Conservation (phyloP, 164 flowering plant species). For the Euptelea pleiosperma region DNA sequence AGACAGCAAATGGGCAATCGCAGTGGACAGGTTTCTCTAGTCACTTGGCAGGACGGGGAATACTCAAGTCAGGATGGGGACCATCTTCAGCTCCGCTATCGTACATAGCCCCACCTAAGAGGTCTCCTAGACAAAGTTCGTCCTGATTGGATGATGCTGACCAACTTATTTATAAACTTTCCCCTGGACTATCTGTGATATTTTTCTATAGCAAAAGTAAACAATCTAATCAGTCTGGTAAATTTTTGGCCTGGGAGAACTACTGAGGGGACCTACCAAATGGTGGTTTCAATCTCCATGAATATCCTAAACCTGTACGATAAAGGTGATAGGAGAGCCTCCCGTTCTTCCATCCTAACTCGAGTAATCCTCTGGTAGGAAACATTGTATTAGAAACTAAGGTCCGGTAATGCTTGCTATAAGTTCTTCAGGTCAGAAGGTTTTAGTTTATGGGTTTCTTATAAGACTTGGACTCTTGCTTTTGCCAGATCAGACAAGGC, state of each 20-base stretch:
- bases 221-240: background rate
- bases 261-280: background rate
- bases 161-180: too few species aligned
- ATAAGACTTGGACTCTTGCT: background rate
- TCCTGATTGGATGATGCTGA: background rate
- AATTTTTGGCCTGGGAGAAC: background rate
- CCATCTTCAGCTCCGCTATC: too few species aligned
- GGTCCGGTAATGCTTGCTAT: background rate
- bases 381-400: background rate
- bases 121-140: background rate
- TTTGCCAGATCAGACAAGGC: constrained; percentile 91
- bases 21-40: constrained; percentile 81
- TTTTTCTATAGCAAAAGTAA: too few species aligned
- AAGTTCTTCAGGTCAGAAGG: background rate
- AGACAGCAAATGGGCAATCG: constrained; percentile 96
- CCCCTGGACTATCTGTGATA: too few species aligned
- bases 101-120: background rate
- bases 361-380: background rate
- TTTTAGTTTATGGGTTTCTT: background rate
- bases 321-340: background rate
- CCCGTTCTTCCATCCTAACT: background rate
- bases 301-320: background rate
- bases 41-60: too few species aligned
- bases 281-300: background rate
- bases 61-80: too few species aligned